Evolutionary conservation across 805 yeast species (phyloP).

Genomic region (Wickerhamia fluorescens): DNA sequence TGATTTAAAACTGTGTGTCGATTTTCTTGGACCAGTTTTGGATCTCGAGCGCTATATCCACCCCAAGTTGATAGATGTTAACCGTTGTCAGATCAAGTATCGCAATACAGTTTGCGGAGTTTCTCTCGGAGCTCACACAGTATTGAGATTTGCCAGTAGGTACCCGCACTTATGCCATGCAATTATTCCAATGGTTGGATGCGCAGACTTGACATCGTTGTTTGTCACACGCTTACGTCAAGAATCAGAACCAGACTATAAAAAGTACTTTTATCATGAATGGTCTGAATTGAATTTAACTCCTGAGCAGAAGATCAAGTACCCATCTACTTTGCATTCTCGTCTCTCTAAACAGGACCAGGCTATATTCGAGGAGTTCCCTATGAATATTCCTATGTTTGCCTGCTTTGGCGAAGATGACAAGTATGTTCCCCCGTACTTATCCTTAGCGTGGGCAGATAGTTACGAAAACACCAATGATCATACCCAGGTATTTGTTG

Average conservation of each 20-base stretch:
- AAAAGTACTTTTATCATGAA: constrained; percentile 23
- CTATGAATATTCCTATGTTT: constrained; percentile 25
- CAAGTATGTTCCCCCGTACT: constrained; percentile 28
- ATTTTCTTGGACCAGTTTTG: constrained; percentile 36
- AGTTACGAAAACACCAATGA: constrained; percentile 19
- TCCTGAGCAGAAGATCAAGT: constrained; percentile 14
- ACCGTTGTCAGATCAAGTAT: constrained; percentile 17
- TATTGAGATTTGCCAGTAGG: constrained; percentile 36
- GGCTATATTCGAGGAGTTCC: constrained; percentile 26
- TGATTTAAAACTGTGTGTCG: constrained; percentile 39
- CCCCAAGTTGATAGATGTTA: constrained; percentile 7
- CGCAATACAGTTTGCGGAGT: constrained; percentile 41
- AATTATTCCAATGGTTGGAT: constrained; percentile 46
- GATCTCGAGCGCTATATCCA: constrained; percentile 23
- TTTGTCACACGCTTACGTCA: constrained; percentile 34
- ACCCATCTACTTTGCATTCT: constrained; percentile 29
- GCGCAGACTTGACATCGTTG: constrained; percentile 39
- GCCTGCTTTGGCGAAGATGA: constrained; percentile 33
- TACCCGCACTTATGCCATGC: constrained; percentile 32
- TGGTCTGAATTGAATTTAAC: constrained; percentile 29
- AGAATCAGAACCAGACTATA: constrained; percentile 13
- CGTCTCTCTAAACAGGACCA: constrained; percentile 21
- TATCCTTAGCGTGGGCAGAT: constrained; percentile 26
- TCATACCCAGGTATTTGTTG: constrained; percentile 18
- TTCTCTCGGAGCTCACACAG: constrained; percentile 54